A percentile compares a stretch with the other conserved stretches of the same genome.
phyloP scores from a whole-genome alignment of 179 eudicot genomes.

The Silene noctiflora region DNA sequence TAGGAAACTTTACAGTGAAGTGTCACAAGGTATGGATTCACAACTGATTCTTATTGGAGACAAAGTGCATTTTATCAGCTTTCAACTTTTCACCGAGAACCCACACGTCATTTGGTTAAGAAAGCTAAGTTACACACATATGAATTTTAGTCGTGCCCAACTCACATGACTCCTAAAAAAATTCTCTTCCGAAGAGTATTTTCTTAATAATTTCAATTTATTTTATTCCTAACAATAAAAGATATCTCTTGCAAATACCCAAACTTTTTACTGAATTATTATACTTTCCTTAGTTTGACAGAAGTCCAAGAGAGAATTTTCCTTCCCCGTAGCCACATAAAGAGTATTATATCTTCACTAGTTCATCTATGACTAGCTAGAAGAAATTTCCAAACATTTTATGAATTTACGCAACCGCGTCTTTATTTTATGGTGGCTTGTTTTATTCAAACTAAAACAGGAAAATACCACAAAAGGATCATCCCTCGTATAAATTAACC shows the following conservation, averaged over 20 bases:
- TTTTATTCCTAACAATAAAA: no score
- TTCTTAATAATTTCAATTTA: neutral
- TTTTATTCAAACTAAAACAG: neutral
- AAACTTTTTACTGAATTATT: no score
- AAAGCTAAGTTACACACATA: neutral
- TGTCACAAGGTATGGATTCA: neutral
- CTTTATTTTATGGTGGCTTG: neutral
- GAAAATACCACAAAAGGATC: neutral
- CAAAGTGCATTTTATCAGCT: neutral
- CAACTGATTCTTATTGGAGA: neutral
- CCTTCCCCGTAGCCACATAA: no score
- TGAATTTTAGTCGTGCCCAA: neutral
- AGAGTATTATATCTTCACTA: no score
- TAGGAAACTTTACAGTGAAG: neutral
- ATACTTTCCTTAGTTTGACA: no score
- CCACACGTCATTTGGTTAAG: neutral
- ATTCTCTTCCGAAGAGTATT: neutral
- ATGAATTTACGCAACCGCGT: neutral
- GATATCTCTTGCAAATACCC: no score
- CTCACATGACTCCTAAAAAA: neutral
- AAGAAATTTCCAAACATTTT: no score
- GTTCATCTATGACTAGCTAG: no score
- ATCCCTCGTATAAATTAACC: neutral
- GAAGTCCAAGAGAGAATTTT: no score
- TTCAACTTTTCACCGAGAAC: neutral